Base-by-base conservation (phyloP, 2,329 filamentous ascomycete species). In the Pestalotiopsis sp. region DNA sequence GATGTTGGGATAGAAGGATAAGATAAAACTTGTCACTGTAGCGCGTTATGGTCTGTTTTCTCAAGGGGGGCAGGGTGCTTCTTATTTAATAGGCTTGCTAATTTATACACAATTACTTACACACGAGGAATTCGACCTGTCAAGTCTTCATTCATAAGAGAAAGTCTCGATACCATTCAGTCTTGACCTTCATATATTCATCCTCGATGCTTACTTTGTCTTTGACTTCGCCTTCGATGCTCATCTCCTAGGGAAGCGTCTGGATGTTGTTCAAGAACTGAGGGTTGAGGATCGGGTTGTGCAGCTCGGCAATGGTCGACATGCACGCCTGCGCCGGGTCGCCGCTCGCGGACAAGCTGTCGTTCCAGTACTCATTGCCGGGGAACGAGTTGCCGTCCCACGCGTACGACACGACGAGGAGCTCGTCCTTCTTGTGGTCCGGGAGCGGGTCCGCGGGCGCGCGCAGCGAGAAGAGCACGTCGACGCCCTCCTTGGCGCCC, bases 321-420 rank as follows among this genome's bases (percentile, higher is more conserved):
- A 79, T 79, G 41, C 74, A 76, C 3, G 78, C 78, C 4, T 77
- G 76, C 1, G 77, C 78, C 6, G 78, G 77, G 62, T 79, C 78
- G 3, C 77, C 78, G 27, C 75, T 74, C 2, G 65, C 76, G 0
- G 23, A 0, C 3, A 78, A 70, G 2, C 3, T 27, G 0, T 72
- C 73, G 1, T 41, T 12, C 77, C 77, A 79, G 57, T 77, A 79
- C 61, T 78, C 77, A 64, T 79, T 79, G 0, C 78, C 78, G 0
- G 78, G 77, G 58, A 76, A 79, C 0, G 76, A 49, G 23, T 79
- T 79, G 2, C 72, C 75, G 38, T 79, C 77, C 78, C 77, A 79
- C 0, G 78, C 76, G 27, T 79, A 79, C 49, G 72, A 75, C 20
- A 79, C 12, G 3, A 79, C 76, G 1, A 78, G 76, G 0, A 79